Evolutionary conservation across 2,329 filamentous ascomycete genomes (phyloP), one percentile per base, ranked within the genome.

Genomic region (Stachybotrys elegans): DNA sequence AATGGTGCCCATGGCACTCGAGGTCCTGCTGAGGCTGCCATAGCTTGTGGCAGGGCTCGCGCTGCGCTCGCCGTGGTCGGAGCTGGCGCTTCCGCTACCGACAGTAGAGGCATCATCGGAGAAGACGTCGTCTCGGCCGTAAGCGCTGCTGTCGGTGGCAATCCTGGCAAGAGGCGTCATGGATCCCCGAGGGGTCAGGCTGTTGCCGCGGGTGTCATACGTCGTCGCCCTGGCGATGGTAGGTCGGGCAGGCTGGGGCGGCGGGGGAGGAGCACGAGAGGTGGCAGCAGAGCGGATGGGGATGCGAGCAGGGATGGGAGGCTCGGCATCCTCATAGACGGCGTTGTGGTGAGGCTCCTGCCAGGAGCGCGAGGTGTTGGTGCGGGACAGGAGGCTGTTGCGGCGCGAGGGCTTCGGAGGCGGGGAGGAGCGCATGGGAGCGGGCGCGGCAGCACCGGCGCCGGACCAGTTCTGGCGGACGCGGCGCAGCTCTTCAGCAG

Each of bases 401-500:
- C 23, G 38, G 23, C 58, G 48, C 31, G 51, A 21, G 42, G 39
- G 27, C 53, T 25, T 16, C 40, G 31, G 11, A 48, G 46, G 19
- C 5, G 29, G 31, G 47, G 53, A 27, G 21, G 44, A 41, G 41
- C 45, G 42, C n/a, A 49, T 50, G 14, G 48, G 45, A 4, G 55
- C 48, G 3, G 57, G 49, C 4, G 55, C 57, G 14, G 54, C 43
- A 2, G 53, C 47, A 19, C 55, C 57, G 21, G 50, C 47, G 42
- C 48, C 66, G 7, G 58, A 57, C 71, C 75, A 76, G 23, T 66
- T 63, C 46, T 72, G 67, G 40, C 73, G 70, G 21, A 72, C 70
- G 22, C 75, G 73, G 4, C 76, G 71, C 43, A 97, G 78, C 52
- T 94, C 86, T 53, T 96, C 91, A 43, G 86, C 80, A 61, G 89